Evolutionary conservation across 2,329 filamentous ascomycete genomes (phyloP).

Genomic region (Aspergillus sp.): DNA sequence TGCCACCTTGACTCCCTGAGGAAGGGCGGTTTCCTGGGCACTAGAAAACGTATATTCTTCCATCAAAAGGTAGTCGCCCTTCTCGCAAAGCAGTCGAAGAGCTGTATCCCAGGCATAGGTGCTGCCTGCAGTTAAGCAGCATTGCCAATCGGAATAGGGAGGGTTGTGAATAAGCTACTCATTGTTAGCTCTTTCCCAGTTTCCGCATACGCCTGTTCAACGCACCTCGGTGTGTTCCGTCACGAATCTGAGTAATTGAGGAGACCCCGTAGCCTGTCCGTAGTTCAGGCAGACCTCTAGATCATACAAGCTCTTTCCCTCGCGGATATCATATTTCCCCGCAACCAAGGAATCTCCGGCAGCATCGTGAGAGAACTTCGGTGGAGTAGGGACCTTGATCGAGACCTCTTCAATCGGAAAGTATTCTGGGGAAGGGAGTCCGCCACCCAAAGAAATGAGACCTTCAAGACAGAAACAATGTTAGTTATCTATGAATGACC

Average conservation of each 20-base stretch:
- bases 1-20: conserved; percentile 61
- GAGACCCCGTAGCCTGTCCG: conserved; percentile 79
- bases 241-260: conserved; percentile 84
- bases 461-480: conserved; percentile 34
- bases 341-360: conserved; percentile 62
- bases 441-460: conserved; percentile 88
- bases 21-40: conserved; percentile 64
- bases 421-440: conserved; percentile 82
- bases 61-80: conserved; percentile 75
- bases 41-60: conserved; percentile 92
- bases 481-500: neutral
- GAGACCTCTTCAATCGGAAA: conserved; percentile 85
- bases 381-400: conserved; percentile 69
- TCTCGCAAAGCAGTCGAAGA: conserved; percentile 75
- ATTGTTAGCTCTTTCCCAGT: conserved; percentile 10
- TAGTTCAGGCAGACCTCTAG: conserved; percentile 91
- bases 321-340: conserved; percentile 79
- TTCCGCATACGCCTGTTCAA: neutral
- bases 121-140: conserved; percentile 78
- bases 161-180: conserved; percentile 71
- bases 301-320: conserved; percentile 66
- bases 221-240: conserved; percentile 85
- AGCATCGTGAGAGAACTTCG: conserved; percentile 69
- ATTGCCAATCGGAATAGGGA: conserved; percentile 87
- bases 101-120: conserved; percentile 83